A percentile compares a stretch with the other conserved stretches of the same genome.
Conservation (phyloP, 139 green algal species). For the Coelastrella sp. region DNA sequence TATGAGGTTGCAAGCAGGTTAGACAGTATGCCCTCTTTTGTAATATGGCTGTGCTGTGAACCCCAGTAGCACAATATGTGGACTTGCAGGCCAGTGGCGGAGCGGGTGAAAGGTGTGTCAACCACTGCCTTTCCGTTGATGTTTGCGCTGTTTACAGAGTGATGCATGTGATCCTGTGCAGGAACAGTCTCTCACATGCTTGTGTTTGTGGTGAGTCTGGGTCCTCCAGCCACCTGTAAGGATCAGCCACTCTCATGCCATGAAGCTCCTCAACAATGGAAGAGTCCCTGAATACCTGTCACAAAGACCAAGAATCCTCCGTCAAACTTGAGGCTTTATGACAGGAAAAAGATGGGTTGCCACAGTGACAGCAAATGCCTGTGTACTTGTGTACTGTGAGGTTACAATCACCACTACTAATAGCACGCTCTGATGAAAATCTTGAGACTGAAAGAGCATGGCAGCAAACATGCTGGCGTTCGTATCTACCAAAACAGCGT, state of each 20-base stretch:
- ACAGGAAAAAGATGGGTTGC: too few relatives aligned
- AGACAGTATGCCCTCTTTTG: not conserved
- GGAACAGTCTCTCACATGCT: slow-evolving; percentile 57
- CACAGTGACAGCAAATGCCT: too few relatives aligned
- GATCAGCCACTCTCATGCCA: slow-evolving; percentile 76
- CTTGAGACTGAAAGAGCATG: too few relatives aligned
- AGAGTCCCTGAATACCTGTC: slow-evolving; percentile 74
- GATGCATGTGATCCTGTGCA: not conserved
- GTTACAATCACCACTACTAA: too few relatives aligned
- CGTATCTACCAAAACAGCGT: not conserved
- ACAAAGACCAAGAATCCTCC: not conserved
- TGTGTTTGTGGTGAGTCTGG: slow-evolving; percentile 82
- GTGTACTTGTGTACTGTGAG: too few relatives aligned
- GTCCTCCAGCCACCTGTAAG: slow-evolving; percentile 93
- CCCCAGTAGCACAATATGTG: too few relatives aligned
- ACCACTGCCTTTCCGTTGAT: not conserved
- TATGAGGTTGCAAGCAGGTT: not conserved
- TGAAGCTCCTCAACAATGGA: slow-evolving; percentile 77
- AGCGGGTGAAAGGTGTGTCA: not conserved
- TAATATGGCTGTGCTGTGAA: not conserved
- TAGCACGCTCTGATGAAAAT: not conserved
- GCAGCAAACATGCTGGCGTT: not conserved
- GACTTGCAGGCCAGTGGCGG: too few relatives aligned
- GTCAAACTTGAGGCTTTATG: too few relatives aligned
- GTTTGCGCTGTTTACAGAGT: not conserved